Base-by-base conservation (phyloP, 129 eudicot species). In the Gnaphalium uliginosum region DNA sequence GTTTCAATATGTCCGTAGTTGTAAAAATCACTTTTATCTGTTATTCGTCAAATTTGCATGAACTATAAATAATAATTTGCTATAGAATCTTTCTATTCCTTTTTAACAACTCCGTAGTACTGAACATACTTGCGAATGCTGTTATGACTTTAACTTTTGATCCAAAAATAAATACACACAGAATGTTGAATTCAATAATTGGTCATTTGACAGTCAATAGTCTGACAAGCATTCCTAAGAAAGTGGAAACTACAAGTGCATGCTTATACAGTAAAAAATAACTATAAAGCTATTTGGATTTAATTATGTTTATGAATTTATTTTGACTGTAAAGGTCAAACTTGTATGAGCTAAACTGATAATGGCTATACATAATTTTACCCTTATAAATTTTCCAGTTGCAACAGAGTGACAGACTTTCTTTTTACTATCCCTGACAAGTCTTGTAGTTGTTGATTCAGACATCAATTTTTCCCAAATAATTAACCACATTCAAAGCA, bases 401-500 rank as follows among this genome's bases (percentile, higher is more conserved):
- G 35, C 35, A 32, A 32, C 35, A 32, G 7, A 32, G 21, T 30
- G n/a, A n/a, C n/a, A n/a, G n/a, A n/a, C n/a, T n/a, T n/a, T 51
- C 4, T 19, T 41, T 39, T 39, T 4, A 39, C 72, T 23, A 5
- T 9, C 41, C 17, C 18, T 4, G 25, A 3, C 18, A 48, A 26
- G 35, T 64, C 41, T 5, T 64, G 33, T 61, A 61, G 14, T 32
- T 32, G 35, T 64, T 30, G 41, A 64, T 29, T 23, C 8, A 64
- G 24, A 4, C n/a, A 64, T 30, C 5, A 13, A 6, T 64, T 64
- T 64, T 64, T 64, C 69, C 10, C 5, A 32, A 29, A 30, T 4
- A 48, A n/a, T 48, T 48, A n/a, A 48, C 6, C n/a, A 64, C 35
- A 67, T 6, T 32, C 7, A 22, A 67, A 67, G 72, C 72, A 39